Conservation (phyloP, 2,329 filamentous ascomycete species). For the Ceratocystis huliohia region DNA sequence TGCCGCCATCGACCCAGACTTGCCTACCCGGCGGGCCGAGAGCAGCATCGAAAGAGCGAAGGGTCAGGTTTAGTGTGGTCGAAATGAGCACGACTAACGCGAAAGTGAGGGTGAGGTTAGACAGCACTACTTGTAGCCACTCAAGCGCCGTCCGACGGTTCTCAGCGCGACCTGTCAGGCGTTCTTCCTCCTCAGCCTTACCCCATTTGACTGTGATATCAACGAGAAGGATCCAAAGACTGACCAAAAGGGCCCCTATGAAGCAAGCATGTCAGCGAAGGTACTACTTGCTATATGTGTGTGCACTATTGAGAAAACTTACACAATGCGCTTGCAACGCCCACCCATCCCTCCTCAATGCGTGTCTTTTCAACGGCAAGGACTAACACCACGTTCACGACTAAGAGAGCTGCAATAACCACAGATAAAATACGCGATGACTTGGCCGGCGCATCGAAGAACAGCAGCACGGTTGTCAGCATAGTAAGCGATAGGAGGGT, state of each 20-base stretch:
- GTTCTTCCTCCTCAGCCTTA: constrained; percentile 82
- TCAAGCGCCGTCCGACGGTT: constrained; percentile 68
- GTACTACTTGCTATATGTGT: too few relatives aligned
- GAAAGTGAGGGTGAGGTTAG: constrained; percentile 57
- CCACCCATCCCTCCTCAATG: constrained; percentile 79
- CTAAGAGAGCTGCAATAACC: constrained; percentile 41
- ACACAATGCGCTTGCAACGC: constrained; percentile 70
- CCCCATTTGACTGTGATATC: constrained; percentile 82
- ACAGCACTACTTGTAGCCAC: constrained; percentile 68
- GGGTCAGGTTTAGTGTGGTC: constrained; percentile 62
- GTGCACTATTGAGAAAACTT: constrained; percentile 22
- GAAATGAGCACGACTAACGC: constrained; percentile 67
- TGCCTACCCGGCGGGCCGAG: constrained; percentile 60
- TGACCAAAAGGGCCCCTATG: constrained; percentile 59
- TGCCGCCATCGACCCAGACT: constrained; percentile 69
- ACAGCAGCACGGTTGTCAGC: constrained; percentile 63
- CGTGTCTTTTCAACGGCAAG: constrained; percentile 61
- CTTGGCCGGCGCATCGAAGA: constrained; percentile 75
- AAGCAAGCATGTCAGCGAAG: background rate
- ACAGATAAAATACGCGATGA: constrained; percentile 62
- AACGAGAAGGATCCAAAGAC: constrained; percentile 63
- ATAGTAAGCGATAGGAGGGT: constrained; percentile 66
- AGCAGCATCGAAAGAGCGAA: constrained; percentile 67
- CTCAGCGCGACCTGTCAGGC: constrained; percentile 79
- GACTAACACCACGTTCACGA: constrained; percentile 64